Evolutionary conservation across 2,329 filamentous ascomycete genomes (phyloP).

Genomic region (Ampelomyces quisqualis): DNA sequence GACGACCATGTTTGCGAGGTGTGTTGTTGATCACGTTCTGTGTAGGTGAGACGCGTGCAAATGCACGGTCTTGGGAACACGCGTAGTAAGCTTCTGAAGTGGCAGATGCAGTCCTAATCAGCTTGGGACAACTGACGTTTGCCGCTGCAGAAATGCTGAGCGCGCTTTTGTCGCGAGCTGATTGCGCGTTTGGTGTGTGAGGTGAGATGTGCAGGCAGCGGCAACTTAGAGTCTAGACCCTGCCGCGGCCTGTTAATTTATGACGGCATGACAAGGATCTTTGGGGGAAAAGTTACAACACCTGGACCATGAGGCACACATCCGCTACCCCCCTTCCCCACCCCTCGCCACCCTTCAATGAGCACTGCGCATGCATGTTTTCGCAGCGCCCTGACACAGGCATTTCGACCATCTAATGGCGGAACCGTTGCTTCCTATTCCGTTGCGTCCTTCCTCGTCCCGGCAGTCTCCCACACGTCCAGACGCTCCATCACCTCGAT

Average conservation of each 20-base stretch:
- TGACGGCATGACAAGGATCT: constrained; percentile 7
- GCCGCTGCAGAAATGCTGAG: constrained; percentile 3
- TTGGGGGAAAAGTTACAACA: constrained; percentile 24
- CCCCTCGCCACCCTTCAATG: constrained; percentile 34
- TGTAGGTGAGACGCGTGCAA: constrained; percentile 5
- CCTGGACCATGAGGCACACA: constrained; percentile 10
- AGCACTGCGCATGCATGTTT: constrained; percentile 42
- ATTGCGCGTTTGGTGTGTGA: constrained; percentile 13
- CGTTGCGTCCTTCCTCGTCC: constrained; percentile 40
- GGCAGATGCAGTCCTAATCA: too few species aligned
- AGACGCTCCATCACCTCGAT: constrained; percentile 30
- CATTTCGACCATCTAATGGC: constrained; percentile 33
- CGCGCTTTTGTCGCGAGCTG: constrained; percentile 9
- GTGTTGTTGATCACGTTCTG: neutral
- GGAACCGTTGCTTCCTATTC: constrained; percentile 23
- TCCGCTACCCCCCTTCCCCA: constrained; percentile 19
- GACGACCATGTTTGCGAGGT: constrained; percentile 24
- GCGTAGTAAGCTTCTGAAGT: too few species aligned
- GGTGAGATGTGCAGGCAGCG: constrained; percentile 14
- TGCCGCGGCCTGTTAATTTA: constrained; percentile 1
- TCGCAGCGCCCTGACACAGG: constrained; percentile 40
- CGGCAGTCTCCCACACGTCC: constrained; percentile 27
- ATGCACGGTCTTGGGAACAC: too few species aligned
- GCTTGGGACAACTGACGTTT: too few species aligned
- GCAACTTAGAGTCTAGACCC: constrained; percentile 5